Evolutionary conservation across 148 eudicot genomes (phyloP).

Genomic region (Rhododendron ovatum): DNA sequence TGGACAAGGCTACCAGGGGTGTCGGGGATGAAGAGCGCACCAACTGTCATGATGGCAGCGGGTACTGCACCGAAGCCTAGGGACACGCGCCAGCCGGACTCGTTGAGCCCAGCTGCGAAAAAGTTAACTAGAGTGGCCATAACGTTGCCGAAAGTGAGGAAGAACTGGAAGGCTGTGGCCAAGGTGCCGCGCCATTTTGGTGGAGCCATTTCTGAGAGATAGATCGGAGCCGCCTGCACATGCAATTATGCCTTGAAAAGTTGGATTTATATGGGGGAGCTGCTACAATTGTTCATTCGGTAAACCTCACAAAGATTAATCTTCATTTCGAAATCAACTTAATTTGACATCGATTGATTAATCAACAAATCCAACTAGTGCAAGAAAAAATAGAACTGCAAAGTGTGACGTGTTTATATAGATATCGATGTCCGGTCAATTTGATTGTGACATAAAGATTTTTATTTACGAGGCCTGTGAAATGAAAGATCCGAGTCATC

Average conservation of each 20-base stretch:
- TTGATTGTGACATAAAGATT: no score
- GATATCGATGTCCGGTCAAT: no score
- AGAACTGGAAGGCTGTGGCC: constrained; percentile 44
- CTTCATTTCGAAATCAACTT: no score
- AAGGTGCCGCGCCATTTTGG: constrained; percentile 47
- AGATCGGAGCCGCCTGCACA: constrained; percentile 27
- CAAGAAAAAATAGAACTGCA: no score
- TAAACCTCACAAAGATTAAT: no score
- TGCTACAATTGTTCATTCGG: no score
- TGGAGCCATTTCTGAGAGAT: constrained; percentile 31
- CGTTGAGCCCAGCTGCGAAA: constrained; percentile 3
- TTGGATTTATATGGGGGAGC: no score
- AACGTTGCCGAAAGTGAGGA: constrained; percentile 33
- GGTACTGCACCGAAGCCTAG: constrained; percentile 41
- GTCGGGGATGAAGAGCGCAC: constrained; percentile 36
- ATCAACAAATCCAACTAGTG: no score
- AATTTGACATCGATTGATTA: no score
- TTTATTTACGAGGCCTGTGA: no score
- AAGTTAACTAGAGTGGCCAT: constrained; percentile 36
- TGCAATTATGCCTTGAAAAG: neutral
- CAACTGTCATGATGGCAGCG: constrained; percentile 35
- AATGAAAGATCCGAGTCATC: no score
- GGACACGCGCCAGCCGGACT: constrained; percentile 41
- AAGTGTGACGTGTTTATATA: no score
- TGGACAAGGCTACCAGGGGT: constrained; percentile 41